Conservation (phyloP, 2,329 filamentous ascomycete species). For the Aspergillus clavatus region DNA sequence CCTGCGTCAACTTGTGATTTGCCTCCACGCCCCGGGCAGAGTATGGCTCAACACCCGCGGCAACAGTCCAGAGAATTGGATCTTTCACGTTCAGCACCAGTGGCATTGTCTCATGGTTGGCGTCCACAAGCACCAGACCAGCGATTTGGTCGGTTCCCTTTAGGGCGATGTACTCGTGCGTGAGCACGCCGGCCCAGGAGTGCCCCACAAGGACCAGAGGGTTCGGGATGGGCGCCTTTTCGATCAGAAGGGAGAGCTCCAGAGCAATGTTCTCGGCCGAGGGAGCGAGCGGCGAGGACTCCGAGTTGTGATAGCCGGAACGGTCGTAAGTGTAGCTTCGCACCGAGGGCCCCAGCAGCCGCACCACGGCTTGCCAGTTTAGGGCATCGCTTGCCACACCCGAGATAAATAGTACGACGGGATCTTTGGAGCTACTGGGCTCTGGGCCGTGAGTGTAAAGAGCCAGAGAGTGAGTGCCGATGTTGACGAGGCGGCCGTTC, state of each 20-base stretch:
- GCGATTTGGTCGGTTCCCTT: conserved; percentile 8
- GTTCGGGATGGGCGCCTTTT: conserved; percentile 5
- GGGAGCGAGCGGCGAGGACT: conserved; percentile 6
- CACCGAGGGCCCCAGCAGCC: conserved; percentile 4
- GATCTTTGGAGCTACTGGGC: conserved; percentile 6
- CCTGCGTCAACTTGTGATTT: conserved; percentile 3
- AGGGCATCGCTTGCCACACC: conserved; percentile 12
- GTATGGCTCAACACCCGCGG: conserved; percentile 12
- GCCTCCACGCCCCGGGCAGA: conserved; percentile 13
- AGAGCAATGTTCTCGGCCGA: conserved; percentile 11
- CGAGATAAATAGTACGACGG: conserved; percentile 9
- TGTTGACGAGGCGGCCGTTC: conserved; percentile 9
- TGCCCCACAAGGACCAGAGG: conserved; percentile 14
- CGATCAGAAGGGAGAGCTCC: conserved; percentile 8
- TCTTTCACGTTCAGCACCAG: conserved; percentile 11
- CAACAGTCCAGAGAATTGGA: conserved; percentile 10
- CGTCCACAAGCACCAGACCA: conserved; percentile 15
- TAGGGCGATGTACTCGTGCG: conserved; percentile 13
- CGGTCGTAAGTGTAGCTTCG: conserved; percentile 14
- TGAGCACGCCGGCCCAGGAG: conserved; percentile 15
- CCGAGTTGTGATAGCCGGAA: conserved; percentile 12
- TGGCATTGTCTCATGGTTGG: conserved; percentile 14
- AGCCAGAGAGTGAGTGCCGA: conserved; percentile 13
- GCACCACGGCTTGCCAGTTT: conserved; percentile 13
- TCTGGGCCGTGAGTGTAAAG: conserved; percentile 13